Conservation (phyloP, 495 filamentous ascomycete species). For the Talaromyces proteolyticus region DNA sequence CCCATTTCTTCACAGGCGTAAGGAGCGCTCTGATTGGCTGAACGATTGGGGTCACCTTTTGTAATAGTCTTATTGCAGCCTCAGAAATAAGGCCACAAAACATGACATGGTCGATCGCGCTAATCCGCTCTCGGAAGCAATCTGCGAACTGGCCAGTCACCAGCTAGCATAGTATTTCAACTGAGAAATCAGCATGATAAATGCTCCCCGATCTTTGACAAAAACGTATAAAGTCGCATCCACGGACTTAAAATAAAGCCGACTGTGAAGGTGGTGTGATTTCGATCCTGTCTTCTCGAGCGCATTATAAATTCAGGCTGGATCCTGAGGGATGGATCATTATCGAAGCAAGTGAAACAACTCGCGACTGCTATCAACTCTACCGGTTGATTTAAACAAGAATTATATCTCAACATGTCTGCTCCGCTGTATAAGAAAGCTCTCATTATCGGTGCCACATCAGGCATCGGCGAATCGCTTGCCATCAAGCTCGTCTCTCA, state of each 20-base stretch:
- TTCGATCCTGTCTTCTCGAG: too few species aligned
- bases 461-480: slow-evolving; percentile 63
- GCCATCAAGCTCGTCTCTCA: slow-evolving; percentile 56
- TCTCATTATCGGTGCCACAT: slow-evolving; percentile 65
- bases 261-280: too few species aligned
- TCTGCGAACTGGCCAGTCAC: background rate
- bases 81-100: too few species aligned
- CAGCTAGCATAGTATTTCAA: background rate
- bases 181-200: background rate
- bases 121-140: slow-evolving; percentile 1
- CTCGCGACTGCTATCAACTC: background rate
- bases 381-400: background rate
- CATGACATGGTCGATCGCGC: too few species aligned
- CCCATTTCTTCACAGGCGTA: too few species aligned
- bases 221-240: too few species aligned
- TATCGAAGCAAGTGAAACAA: background rate
- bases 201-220: background rate
- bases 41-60: too few species aligned
- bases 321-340: too few species aligned
- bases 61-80: too few species aligned
- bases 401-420: background rate
- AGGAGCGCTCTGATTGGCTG: too few species aligned
- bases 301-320: too few species aligned
- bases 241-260: too few species aligned
- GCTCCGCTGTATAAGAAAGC: slow-evolving; percentile 52